phyloP scores from a whole-genome alignment of 1,139 yeast species.

The Pichia kudriavzevii region DNA sequence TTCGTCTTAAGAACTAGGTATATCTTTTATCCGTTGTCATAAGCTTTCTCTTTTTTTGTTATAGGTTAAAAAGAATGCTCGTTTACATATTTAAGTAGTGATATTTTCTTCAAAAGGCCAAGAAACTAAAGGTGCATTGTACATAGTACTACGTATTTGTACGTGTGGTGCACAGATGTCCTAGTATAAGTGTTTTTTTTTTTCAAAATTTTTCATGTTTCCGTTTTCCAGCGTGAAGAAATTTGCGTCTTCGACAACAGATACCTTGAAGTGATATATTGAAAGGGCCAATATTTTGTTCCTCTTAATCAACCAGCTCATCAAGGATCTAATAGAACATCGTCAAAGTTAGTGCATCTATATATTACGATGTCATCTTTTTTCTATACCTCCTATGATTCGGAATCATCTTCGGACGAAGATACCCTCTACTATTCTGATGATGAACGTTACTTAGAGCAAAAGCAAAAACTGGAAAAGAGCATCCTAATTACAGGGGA shows the following conservation, averaged over 20 bases:
- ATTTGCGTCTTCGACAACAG: conserved; percentile 8
- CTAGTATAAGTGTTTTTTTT: too few species aligned
- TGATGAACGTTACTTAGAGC: conserved; percentile 46
- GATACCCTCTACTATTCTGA: conserved; percentile 64
- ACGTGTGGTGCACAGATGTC: too few species aligned
- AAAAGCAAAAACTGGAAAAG: conserved; percentile 5
- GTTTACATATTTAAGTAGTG: too few species aligned
- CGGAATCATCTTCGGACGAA: conserved; percentile 66
- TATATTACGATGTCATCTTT: conserved; percentile 55
- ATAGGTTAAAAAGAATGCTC: too few species aligned
- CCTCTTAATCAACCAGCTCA: neutral
- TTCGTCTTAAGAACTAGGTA: conserved; percentile 34
- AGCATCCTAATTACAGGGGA: conserved; percentile 18
- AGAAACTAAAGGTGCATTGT: too few species aligned
- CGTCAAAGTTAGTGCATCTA: neutral
- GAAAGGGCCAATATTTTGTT: too few species aligned
- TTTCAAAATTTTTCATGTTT: conserved; percentile 1
- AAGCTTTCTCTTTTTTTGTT: too few species aligned
- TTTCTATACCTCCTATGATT: conserved; percentile 57
- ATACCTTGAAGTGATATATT: too few species aligned
- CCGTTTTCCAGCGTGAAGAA: conserved; percentile 7
- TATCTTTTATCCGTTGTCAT: too few species aligned
- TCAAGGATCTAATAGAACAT: neutral
- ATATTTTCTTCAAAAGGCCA: too few species aligned
- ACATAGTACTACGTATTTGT: too few species aligned